Conservation (phyloP, 495 filamentous ascomycete genomes). For the Cercophora samala region DNA sequence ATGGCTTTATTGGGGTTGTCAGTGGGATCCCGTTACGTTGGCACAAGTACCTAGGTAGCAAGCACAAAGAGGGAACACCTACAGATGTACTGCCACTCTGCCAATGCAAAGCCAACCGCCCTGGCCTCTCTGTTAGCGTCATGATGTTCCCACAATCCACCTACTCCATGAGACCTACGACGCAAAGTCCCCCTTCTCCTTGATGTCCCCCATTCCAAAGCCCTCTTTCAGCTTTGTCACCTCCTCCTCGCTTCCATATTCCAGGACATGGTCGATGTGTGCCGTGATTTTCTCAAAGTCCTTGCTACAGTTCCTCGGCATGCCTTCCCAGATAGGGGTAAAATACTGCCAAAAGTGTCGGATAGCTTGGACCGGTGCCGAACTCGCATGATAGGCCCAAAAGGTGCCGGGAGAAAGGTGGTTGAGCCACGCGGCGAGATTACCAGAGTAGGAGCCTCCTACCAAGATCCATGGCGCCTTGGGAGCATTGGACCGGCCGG, state of each 20-base stretch:
- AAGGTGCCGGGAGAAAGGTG: conserved; percentile 57
- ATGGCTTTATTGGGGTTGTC: background rate
- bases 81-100: conserved; percentile 40
- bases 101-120: conserved; percentile 51
- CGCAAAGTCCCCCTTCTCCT: conserved; percentile 58
- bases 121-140: background rate
- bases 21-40: background rate
- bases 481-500: conserved; percentile 50
- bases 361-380: conserved; percentile 59
- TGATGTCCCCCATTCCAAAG: conserved; percentile 54
- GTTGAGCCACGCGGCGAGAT: conserved; percentile 59
- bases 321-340: conserved; percentile 54
- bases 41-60: too few relatives aligned
- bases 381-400: conserved; percentile 64
- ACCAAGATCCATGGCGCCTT: conserved; percentile 61
- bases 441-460: conserved; percentile 62
- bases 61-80: background rate
- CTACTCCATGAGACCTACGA: conserved; percentile 30
- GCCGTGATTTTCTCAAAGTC: conserved; percentile 54
- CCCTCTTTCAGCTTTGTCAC: conserved; percentile 49
- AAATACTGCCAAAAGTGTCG: conserved; percentile 64
- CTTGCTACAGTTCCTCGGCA: conserved; percentile 59
- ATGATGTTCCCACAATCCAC: background rate
- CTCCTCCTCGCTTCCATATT: conserved; percentile 39
- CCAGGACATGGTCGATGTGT: conserved; percentile 52